Percentiles rank a stretch among this genome's conserved stretches.
Conservation (phyloP, 257 asterid species). For the Oldenlandia corymbosa region DNA sequence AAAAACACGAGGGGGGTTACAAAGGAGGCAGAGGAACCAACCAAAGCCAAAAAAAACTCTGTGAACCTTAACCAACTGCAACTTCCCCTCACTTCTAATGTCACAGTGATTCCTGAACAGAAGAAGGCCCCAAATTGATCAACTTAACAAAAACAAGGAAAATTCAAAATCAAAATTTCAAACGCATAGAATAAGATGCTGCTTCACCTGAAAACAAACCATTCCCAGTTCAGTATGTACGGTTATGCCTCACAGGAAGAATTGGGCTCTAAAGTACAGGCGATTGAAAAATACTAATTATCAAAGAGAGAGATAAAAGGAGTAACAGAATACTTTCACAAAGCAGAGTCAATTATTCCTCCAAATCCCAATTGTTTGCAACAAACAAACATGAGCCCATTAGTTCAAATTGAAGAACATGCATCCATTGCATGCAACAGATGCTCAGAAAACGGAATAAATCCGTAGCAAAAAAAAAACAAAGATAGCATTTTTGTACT, state of each 20-base stretch:
- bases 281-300: not conserved
- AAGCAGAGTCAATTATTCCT: not conserved
- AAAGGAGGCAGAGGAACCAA: not conserved
- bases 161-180: not conserved
- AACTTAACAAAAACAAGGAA: not conserved
- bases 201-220: not conserved
- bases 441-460: not conserved
- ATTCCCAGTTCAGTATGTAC: not conserved
- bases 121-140: not conserved
- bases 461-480: not conserved
- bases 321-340: not conserved
- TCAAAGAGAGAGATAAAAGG: not conserved
- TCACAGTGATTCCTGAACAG: not conserved
- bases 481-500: constrained; percentile 5
- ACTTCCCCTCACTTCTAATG: constrained; percentile 6
- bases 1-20: not conserved
- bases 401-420: not conserved
- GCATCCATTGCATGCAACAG: not conserved
- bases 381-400: not conserved
- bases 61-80: constrained; percentile 8
- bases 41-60: not conserved
- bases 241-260: not conserved
- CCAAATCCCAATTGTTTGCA: not conserved
- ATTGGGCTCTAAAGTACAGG: not conserved
- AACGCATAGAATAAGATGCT: not conserved